Evolutionary conservation across 73 alveolate genomes (phyloP).

Genomic region (Paramecium caudatum): DNA sequence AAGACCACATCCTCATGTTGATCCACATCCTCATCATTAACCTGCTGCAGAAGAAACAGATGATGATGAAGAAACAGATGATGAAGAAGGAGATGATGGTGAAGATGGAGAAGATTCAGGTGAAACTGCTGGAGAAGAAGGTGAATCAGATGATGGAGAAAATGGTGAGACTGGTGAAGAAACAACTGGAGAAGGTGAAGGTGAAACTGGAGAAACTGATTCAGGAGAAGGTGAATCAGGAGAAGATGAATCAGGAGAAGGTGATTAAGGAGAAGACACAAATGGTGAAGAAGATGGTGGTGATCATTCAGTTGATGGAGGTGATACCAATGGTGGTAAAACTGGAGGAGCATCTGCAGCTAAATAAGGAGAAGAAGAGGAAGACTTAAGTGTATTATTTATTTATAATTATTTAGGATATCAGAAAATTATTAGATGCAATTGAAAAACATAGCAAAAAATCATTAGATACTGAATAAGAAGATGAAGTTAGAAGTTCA

Average conservation of each 20-base stretch:
- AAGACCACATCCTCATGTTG: background rate
- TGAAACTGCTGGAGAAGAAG: background rate
- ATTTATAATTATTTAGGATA: background rate
- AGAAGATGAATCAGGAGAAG: background rate
- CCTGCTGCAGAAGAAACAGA: background rate
- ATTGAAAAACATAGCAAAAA: constrained; percentile 28
- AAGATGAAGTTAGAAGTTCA: constrained; percentile 63
- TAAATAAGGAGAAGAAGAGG: background rate
- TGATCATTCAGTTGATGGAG: background rate
- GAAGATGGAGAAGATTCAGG: background rate
- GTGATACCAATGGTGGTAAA: background rate
- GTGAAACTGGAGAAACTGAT: too few relatives aligned
- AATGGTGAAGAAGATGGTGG: background rate
- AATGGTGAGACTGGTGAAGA: background rate
- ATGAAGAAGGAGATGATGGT: background rate
- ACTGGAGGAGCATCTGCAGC: background rate
- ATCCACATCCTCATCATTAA: background rate
- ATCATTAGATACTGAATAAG: constrained; percentile 47
- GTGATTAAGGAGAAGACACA: background rate
- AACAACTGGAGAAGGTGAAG: background rate
- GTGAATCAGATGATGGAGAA: background rate
- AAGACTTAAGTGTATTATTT: constrained; percentile 31
- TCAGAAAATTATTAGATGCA: constrained; percentile 59
- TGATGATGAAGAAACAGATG: background rate
- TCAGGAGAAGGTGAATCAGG: background rate